Evolutionary conservation across 768 basidiomycete species (phyloP), one percentile per base, ranked within the genome.

Genomic region (Amanita rimosa): DNA sequence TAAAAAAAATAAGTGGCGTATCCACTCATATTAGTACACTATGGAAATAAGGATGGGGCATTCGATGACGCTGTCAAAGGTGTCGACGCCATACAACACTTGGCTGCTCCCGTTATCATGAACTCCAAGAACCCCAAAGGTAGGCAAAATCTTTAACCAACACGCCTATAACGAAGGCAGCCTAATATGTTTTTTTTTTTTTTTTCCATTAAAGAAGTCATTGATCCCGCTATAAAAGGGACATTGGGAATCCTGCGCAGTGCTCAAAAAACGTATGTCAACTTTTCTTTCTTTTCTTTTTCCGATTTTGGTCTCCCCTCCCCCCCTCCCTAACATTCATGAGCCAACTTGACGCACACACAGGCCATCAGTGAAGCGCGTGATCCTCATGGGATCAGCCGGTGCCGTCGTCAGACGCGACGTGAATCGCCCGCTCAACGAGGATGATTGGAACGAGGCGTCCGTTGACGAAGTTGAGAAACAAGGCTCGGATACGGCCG

Each of bases 1-100:
- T 2, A 24, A 3, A 3, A 5, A 24, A 24, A 24, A 24, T 5
- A 24, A 3, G 5, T 24, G 22, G 5, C 22, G 5, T 24, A 5
- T n/a, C n/a, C n/a, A n/a, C n/a, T n/a, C n/a, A n/a, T n/a, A n/a
- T n/a, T n/a, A n/a, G n/a, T n/a, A n/a, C n/a, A n/a, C n/a, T n/a
- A n/a, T n/a, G n/a, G n/a, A n/a, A n/a, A n/a, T n/a, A n/a, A 24
- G 22, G 22, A 72, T 1, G 76, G 75, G 6, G 84, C 81, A 1
- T 93, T 89, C 52, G 85, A 91, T 58, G 79, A 86, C 40, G 85
- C 80, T 0, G 82, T 90, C 51, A 76, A 80, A 60, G 85, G 73
- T 1, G 78, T 90, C 7, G 79, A 86, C 51, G 88, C 74, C 0
- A 75, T 92, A 44, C 72, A 67, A 34, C 86, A 87, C 57, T 77